These are phyloP conservation scores for Fomitopsis pulvina DNA, from an alignment of 768 basidiomycete species.

Conservation along the genomic window DNA sequence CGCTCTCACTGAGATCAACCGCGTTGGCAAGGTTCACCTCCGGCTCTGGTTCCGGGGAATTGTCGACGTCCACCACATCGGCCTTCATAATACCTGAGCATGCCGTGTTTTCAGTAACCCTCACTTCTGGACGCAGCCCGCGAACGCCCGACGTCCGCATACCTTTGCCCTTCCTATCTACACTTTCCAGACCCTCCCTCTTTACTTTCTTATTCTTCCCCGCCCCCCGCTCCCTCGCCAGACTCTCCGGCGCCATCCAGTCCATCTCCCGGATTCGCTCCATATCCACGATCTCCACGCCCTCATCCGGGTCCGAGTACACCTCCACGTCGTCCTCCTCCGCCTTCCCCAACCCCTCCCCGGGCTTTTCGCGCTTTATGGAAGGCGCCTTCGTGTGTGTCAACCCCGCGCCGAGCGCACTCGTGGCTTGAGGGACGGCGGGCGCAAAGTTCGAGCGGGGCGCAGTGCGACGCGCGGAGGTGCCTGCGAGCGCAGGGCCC, in stretches of 20 bases:
- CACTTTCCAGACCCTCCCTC: constrained; percentile 34
- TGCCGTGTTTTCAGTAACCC: neutral
- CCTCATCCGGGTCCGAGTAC: constrained; percentile 85
- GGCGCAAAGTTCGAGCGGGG: constrained; percentile 55
- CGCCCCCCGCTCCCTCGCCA: constrained; percentile 36
- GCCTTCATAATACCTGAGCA: constrained; percentile 8
- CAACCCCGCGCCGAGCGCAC: constrained; percentile 41
- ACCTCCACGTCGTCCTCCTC: constrained; percentile 51
- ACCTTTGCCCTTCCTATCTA: constrained; percentile 29
- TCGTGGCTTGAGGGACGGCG: constrained; percentile 33
- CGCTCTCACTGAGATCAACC: constrained; percentile 66
- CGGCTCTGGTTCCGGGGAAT: constrained; percentile 7
- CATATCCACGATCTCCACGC: constrained; percentile 84
- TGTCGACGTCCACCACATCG: constrained; percentile 22
- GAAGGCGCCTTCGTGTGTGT: constrained; percentile 44
- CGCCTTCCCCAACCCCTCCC: constrained; percentile 22
- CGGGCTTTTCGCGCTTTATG: constrained; percentile 25
- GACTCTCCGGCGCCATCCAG: constrained; percentile 81
- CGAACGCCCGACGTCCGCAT: constrained; percentile 1
- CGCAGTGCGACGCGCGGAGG: constrained; percentile 41
- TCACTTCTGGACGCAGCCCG: neutral
- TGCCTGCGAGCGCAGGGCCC: constrained; percentile 69
- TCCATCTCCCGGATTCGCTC: constrained; percentile 72
- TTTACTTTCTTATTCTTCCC: constrained; percentile 31
- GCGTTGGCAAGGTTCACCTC: constrained; percentile 50